Percentiles rank a stretch among this genome's conserved stretches.
Evolutionary conservation across 2,329 filamentous ascomycete species (phyloP).

Genomic region (Peltaster fructicola): DNA sequence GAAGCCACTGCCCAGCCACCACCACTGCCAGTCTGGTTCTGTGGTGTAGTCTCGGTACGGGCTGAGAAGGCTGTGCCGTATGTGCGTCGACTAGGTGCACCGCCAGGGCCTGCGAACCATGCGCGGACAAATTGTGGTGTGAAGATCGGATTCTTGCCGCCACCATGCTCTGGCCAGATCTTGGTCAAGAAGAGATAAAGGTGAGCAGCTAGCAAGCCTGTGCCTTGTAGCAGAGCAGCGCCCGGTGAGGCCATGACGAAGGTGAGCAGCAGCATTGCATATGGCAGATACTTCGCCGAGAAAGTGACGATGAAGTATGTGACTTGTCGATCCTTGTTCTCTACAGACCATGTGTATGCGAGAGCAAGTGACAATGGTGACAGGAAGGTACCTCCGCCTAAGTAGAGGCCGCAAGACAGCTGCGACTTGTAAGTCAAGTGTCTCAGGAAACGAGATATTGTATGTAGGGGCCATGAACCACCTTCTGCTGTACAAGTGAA

Average conservation of each 20-base stretch:
- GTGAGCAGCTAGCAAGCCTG: constrained; percentile 75
- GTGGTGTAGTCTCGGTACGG: constrained; percentile 18
- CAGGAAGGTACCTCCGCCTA: constrained; percentile 35
- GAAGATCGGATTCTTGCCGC: constrained; percentile 56
- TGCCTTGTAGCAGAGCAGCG: constrained; percentile 45
- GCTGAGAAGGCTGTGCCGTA: constrained; percentile 46
- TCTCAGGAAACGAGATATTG: constrained; percentile 2
- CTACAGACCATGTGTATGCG: constrained; percentile 70
- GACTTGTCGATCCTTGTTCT: constrained; percentile 59
- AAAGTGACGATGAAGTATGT: constrained; percentile 72
- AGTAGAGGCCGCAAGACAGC: constrained; percentile 25
- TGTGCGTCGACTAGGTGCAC: constrained; percentile 27
- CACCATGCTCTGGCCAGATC: constrained; percentile 76
- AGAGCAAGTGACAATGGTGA: constrained; percentile 56
- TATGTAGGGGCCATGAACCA: constrained; percentile 52
- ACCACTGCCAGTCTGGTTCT: constrained; percentile 13
- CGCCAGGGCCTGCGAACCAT: constrained; percentile 38
- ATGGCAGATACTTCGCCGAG: constrained; percentile 64
- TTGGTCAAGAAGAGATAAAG: constrained; percentile 77
- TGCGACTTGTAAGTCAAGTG: constrained; percentile 11
- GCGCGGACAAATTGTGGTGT: constrained; percentile 57
- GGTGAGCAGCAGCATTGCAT: constrained; percentile 58
- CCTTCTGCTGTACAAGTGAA: constrained; percentile 34
- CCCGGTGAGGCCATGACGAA: constrained; percentile 47
- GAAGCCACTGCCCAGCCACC: constrained; percentile 16